Conservation (phyloP, 768 basidiomycete species). For the Boletus barrowsii region DNA sequence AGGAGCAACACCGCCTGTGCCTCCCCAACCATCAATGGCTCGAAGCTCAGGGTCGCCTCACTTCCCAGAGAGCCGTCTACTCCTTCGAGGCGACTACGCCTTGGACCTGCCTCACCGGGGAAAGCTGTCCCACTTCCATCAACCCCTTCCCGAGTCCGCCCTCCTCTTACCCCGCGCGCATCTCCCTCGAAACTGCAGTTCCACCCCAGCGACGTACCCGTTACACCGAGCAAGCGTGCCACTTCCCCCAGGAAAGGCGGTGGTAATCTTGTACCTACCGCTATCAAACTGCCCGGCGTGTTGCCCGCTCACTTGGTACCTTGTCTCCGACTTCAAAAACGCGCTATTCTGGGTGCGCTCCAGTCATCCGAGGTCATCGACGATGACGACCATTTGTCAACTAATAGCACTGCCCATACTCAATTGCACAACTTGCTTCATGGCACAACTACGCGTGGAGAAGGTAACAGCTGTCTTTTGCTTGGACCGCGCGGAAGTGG, state of each 20-base stretch:
- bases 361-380: conserved; percentile 24
- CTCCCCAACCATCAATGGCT: conserved; percentile 10
- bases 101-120: not conserved
- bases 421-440: conserved; percentile 62
- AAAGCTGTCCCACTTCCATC: conserved; percentile 10
- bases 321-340: conserved; percentile 57
- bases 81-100: conserved; percentile 13
- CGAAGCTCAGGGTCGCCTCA: not conserved
- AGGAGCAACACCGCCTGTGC: not conserved
- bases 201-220: conserved; percentile 7
- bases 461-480: conserved; percentile 91
- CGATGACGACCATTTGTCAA: conserved; percentile 36
- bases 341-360: conserved; percentile 48
- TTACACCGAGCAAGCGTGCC: conserved; percentile 16
- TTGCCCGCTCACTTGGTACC: conserved; percentile 43
- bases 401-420: conserved; percentile 51
- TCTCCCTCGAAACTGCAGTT: conserved; percentile 16
- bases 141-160: conserved; percentile 13
- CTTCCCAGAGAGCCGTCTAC: conserved; percentile 13
- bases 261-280: conserved; percentile 1
- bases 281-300: conserved; percentile 21
- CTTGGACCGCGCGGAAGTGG: conserved; percentile 85
- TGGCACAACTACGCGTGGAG: conserved; percentile 75
- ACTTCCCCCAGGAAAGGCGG: conserved; percentile 13
- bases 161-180: conserved; percentile 12